Evolutionary conservation across 345 rosid species (phyloP).

Genomic region (Syzygium jambos): DNA sequence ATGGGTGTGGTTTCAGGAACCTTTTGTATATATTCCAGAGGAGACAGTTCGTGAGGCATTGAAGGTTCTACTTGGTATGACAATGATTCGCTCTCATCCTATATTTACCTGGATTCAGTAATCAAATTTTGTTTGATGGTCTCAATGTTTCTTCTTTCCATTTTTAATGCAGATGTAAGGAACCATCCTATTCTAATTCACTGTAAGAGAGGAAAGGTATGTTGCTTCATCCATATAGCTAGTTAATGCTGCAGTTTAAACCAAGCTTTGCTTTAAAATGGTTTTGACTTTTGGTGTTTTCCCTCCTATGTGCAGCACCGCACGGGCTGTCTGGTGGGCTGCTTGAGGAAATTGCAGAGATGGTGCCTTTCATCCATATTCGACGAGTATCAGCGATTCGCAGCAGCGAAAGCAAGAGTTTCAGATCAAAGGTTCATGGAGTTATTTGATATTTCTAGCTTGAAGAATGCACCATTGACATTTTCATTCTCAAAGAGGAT

Average conservation of each 20-base stretch:
- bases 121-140: not conserved
- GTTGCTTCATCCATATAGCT: not conserved
- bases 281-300: not conserved
- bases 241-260: not conserved
- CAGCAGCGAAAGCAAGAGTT: constrained; percentile 91
- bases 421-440: constrained; percentile 94
- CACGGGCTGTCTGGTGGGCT: constrained; percentile 89
- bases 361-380: constrained; percentile 85
- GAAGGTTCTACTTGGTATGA: constrained; percentile 74
- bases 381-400: constrained; percentile 85
- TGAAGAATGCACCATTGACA: constrained; percentile 57
- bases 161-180: constrained; percentile 50
- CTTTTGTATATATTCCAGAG: constrained; percentile 71
- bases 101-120: not conserved
- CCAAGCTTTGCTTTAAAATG: not conserved
- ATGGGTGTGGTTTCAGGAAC: constrained; percentile 46
- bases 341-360: constrained; percentile 82
- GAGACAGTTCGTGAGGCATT: constrained; percentile 81
- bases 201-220: constrained; percentile 93
- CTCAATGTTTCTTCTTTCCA: not conserved
- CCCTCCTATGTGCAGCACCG: constrained; percentile 55
- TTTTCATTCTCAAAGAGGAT: constrained; percentile 59
- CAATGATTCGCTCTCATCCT: not conserved
- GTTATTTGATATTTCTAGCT: constrained; percentile 64
- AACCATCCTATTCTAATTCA: constrained; percentile 91